Base-by-base conservation (phyloP, 2,329 filamentous ascomycete species). In the Sclerotinia subarctica region DNA sequence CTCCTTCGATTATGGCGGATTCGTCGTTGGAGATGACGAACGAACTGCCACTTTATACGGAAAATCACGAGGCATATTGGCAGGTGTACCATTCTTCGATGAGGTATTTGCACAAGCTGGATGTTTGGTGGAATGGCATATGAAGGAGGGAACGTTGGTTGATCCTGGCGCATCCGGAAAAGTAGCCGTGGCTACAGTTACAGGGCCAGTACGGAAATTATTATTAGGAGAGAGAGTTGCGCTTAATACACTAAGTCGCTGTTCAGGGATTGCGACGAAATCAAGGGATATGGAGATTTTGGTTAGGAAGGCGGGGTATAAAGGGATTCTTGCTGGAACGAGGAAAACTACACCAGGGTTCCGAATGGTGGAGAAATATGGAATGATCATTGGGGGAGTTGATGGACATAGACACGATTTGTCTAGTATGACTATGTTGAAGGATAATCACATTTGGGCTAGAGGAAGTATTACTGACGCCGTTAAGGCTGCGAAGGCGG, bases 391-490 rank as follows among this genome's bases (percentile, higher is more conserved):
- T 21, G 95, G 94, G 68, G 95, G 95, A 15, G 94, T 93, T 21
- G 95, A 99, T 80, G 87, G 90, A 3, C 95, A 99, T 79, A 85
- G 95, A 44, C 92, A 97, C 80, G 95, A 99, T 78, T 83, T 99
- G 68, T 91, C 88, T 78, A 87, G 90, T 72, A 98, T 99, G 95
- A 94, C 94, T 68, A 99, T 99, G 95, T 85, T 99, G 72, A 99
- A 99, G 82, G 95, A 99, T 80, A 99, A 99, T 80, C 95, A 99
- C 80, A 90, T 99, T 68, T 97, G 94, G 90, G 93, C 92, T 71
- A 90, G 91, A 66, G 90, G 90, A 35, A 92, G 90, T 77, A 98
- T 99, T 78, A 88, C 90, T 1, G 88, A 91, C 29, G 95, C 95
- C 7, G 94, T 99, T 32, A 82, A 83, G 52, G 92, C 94, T 2